Conservation (phyloP, 257 asterid species). For the Parsonsia alboflavescens region DNA sequence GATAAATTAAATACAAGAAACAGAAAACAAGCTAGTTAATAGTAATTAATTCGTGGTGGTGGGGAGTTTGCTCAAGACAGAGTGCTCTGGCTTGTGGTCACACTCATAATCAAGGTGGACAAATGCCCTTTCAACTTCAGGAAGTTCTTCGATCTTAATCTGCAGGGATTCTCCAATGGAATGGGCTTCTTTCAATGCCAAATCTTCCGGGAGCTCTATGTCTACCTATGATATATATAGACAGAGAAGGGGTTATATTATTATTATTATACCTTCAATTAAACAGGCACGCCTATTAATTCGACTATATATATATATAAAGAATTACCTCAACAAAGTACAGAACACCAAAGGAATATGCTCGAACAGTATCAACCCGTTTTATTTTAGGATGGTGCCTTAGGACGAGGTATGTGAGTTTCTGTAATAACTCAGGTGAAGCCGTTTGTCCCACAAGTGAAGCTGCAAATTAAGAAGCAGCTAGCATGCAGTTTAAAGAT, state of each 20-base stretch:
- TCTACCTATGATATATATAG: slow-evolving; percentile 41
- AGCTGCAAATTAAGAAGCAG: slow-evolving; percentile 21
- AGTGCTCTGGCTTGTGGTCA: slow-evolving; percentile 78
- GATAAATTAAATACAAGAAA: no score
- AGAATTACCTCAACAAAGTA: slow-evolving; percentile 60
- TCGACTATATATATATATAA: no score
- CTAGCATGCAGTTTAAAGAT: neutral
- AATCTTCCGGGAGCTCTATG: slow-evolving; percentile 73
- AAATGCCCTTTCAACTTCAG: slow-evolving; percentile 73
- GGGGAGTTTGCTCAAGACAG: slow-evolving; percentile 59
- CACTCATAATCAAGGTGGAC: slow-evolving; percentile 81
- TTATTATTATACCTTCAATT: no score
- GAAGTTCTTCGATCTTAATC: slow-evolving; percentile 67
- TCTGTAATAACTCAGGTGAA: slow-evolving; percentile 60
- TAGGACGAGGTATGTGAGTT: slow-evolving; percentile 31
- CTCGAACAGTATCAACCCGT: slow-evolving; percentile 71
- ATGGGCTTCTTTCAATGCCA: slow-evolving; percentile 68
- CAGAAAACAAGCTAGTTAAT: neutral
- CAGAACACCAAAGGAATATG: slow-evolving; percentile 71
- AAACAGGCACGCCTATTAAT: no score
- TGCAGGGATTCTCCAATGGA: slow-evolving; percentile 68
- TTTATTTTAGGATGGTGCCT: slow-evolving; percentile 55
- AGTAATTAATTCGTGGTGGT: neutral
- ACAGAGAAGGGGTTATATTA: no score
- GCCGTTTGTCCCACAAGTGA: slow-evolving; percentile 70